A percentile compares a stretch with the other conserved stretches of the same genome.
Conservation (phyloP, 2,329 filamentous ascomycete species). For the Colletotrichum endophyticum region DNA sequence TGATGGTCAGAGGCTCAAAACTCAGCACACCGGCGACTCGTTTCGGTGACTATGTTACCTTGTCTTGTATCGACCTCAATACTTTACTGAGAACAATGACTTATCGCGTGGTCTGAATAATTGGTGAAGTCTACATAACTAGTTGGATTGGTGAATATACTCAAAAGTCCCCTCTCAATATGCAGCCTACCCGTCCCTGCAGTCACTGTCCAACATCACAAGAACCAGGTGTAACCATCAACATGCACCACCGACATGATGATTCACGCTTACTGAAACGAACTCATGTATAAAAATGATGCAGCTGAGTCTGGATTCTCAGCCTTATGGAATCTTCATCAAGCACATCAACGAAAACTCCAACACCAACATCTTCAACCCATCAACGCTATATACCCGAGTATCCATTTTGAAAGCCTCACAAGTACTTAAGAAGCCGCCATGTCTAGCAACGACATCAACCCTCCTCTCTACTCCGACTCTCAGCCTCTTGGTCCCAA, state of each 20-base stretch:
- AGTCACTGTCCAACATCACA: not conserved
- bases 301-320: not conserved
- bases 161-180: not conserved
- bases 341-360: not conserved
- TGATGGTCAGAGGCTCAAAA: not conserved
- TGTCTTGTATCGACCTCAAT: not conserved
- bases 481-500: not conserved
- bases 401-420: not conserved
- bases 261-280: not conserved
- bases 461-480: not conserved
- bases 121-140: rapidly evolving
- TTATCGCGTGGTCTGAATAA: not conserved
- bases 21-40: rapidly evolving
- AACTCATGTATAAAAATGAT: not conserved
- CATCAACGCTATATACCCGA: not conserved
- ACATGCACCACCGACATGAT: not conserved
- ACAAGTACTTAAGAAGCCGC: not conserved
- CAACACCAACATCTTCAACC: not conserved
- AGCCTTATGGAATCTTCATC: not conserved
- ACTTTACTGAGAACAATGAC: rapidly evolving
- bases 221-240: not conserved
- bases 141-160: not conserved
- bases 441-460: not conserved
- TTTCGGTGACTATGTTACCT: not conserved
- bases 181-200: not conserved